Evolutionary conservation across 805 yeast species (phyloP).

Genomic region (Wickerhamiella dianesei): DNA sequence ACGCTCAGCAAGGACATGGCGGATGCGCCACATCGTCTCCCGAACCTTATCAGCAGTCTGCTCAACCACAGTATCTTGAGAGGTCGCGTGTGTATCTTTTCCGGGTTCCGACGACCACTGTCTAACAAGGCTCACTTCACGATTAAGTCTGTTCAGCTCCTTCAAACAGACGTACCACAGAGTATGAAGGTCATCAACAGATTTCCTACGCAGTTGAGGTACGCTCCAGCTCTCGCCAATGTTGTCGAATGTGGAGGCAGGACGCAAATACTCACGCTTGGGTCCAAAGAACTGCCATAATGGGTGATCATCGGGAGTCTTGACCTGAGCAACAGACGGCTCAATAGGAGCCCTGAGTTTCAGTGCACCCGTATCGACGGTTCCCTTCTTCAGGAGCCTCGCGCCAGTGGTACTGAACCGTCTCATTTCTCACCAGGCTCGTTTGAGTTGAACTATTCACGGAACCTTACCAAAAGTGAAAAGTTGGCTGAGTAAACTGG

Average conservation of each 20-base stretch:
- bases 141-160: conserved; percentile 64
- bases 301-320: conserved; percentile 75
- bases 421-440: neutral
- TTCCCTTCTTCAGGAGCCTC: neutral
- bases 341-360: conserved; percentile 68
- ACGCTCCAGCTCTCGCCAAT: conserved; percentile 67
- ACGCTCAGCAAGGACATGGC: conserved; percentile 79
- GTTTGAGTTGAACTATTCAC: neutral
- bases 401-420: neutral
- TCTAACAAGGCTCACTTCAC: conserved; percentile 55
- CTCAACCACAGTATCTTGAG: conserved; percentile 18
- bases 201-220: conserved; percentile 78
- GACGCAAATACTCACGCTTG: conserved; percentile 48
- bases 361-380: conserved; percentile 22
- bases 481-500: neutral
- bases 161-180: conserved; percentile 80
- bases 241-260: conserved; percentile 33
- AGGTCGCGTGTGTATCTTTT: conserved; percentile 11
- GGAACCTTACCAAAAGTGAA: neutral
- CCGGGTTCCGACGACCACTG: conserved; percentile 21
- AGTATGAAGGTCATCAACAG: conserved; percentile 81
- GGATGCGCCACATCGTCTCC: conserved; percentile 62
- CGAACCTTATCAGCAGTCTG: conserved; percentile 34
- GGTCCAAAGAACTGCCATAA: conserved; percentile 77
- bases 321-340: conserved; percentile 63